Base-by-base conservation (phyloP, 352 stramenopile species). In the Elongisporangium anandrum region DNA sequence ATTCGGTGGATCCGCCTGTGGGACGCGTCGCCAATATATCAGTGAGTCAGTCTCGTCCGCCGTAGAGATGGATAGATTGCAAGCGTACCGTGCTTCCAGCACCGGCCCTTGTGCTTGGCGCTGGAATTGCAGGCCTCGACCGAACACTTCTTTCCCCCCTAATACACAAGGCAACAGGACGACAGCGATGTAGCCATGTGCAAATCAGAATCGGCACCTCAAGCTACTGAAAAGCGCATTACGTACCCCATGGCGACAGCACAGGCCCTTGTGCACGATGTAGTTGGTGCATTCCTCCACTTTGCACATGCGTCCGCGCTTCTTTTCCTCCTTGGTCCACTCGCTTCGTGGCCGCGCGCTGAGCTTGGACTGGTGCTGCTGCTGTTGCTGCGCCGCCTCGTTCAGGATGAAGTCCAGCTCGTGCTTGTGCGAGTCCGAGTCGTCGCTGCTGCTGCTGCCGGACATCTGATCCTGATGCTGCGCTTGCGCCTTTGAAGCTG, bases 231-330 rank as follows among this genome's bases (percentile, higher is more conserved):
- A 17, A 45, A 45, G 29, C 29, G 19, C 16, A 56, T 7, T 10
- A 66, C 48, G 21, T 10, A 69, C 63, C 50, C 66, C 66, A 23
- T 83, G 74, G 50, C 71, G 70, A 26, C 76, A 83, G 51, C 74
- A 83, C 3, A 77, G 69, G 2, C 73, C 71, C 24, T 68, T 65
- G 56, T 80, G 66, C 38, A 81, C 70, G 39, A 74, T 83, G 62
- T 83, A 83, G 56, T 79, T 79, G 54, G 22, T 59, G 63, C 71
- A 80, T 17, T 72, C 74, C 6, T 79, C 68, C 45, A 69, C 52
- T 15, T 63, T 70, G 58, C 74, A 83, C 20, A 60, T 66, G 10
- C 74, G 60, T 13, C 63, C 61, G 20, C 69, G 63, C 54, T 75
- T 76, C 60, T 77, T 80, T 53, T 74, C 73, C 24, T 75, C 69